Evolutionary conservation across 371 early-diverging fungal species (phyloP), one percentile per base, ranked within the genome.

Genomic region (Mortierella sp.): DNA sequence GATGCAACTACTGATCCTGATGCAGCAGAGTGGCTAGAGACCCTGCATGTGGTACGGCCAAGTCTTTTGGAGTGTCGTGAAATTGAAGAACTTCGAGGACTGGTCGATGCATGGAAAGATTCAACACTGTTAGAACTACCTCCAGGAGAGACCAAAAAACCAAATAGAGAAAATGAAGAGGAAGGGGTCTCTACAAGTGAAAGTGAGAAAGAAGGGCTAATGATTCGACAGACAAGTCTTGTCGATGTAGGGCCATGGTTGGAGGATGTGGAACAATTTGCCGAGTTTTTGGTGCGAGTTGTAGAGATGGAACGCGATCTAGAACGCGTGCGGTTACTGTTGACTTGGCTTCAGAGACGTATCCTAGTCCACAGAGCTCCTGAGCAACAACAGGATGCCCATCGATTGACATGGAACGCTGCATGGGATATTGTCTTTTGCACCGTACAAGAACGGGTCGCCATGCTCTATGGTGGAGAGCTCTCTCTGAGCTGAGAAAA

Each of bases 261-360:
- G 7, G 80, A 79, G 25, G 80, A 79, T 66, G 80, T 79, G 9
- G 25, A 58, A 46, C 62, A 69, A 45, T 79, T 79, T 53, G 55
- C 57, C 7, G 73, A 69, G 6, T 79, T 70, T 60, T 43, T 79
- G 66, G 63, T 69, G 2, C 65, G 60, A 11, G 73, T 79, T 16
- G 68, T 79, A 14, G 64, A 51, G 15, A 79, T 79, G 73, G 80
- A 79, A 37, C 53, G 73, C 19, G 80, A 79, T 45, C 56, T 79
- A 43, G 80, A 79, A 2, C 60, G 73, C 14, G 73, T 64, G 0
- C 69, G 70, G n/a, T 11, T 79, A 57, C 37, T 79, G 14, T 30
- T 79, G 56, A 23, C 61, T 29, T 70, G 58, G 56, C 62, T 79
- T 0, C 19, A 50, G 26, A 29, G 80, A 18, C 37, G 37, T 37